phyloP scores from a whole-genome alignment of 352 stramenopile species.

The Phytophthora kernoviae region DNA sequence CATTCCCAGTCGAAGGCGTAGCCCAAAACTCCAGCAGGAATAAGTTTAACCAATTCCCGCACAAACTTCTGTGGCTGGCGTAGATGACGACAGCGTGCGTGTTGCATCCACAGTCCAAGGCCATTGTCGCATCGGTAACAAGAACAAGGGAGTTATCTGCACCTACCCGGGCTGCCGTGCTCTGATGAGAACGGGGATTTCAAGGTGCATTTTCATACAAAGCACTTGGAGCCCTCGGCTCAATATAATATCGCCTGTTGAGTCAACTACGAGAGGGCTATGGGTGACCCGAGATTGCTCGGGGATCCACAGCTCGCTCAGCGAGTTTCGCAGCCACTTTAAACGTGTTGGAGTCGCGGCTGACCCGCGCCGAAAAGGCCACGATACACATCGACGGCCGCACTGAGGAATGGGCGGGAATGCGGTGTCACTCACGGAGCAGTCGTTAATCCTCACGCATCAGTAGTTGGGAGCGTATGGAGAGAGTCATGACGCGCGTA shows the following conservation, averaged over 20 bases:
- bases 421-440: no score
- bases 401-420: no score
- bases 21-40: no score
- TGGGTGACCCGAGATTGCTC: not conserved
- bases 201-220: not conserved
- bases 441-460: no score
- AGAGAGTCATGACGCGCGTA: no score
- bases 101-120: no score
- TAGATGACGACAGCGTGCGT: no score
- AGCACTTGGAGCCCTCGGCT: not conserved
- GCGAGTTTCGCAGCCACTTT: not conserved
- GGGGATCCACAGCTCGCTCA: not conserved
- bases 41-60: no score
- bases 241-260: not conserved
- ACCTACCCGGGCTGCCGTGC: not conserved
- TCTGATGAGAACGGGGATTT: not conserved
- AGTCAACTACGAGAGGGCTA: not conserved
- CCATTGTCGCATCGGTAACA: not conserved
- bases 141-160: slow-evolving; percentile 2
- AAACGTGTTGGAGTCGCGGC: not conserved
- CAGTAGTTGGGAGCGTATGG: no score
- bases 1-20: no score
- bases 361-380: not conserved
- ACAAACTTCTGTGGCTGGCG: no score
- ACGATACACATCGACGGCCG: no score